Evolutionary conservation across 495 filamentous ascomycete genomes (phyloP), one percentile per base, ranked within the genome.

Genomic region (Aspergillus leporis): DNA sequence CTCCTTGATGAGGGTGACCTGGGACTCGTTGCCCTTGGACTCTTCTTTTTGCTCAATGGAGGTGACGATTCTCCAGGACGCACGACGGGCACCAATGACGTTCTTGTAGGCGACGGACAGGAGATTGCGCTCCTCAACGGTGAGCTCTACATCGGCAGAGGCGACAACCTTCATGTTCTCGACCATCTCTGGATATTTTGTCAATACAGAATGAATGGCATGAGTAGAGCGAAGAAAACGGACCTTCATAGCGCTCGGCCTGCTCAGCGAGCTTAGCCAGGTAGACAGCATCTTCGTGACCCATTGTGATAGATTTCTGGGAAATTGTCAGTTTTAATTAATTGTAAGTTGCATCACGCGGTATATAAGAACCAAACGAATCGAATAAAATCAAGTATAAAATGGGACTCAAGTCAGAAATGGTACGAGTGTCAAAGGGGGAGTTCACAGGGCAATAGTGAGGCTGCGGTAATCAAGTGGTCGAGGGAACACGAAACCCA

Each of bases 1-100:
- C 75, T 97, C 93, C 87, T 97, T 97, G 84, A 98, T 98, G 60
- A 97, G 82, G 64, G 80, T 72, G 64, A 98, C 94, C 80, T 98
- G 94, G 63, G 84, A 80, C 64, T 93, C 87, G 79, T 96, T 97
- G 84, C 95, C 94, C 87, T 98, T 98, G 70, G 93, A 96, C 82
- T 98, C 94, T 82, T 98, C 94, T 88, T 98, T 98, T 83, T 98
- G 94, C 86, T 98, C 94, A 74, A 98, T 98, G 59, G 95, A 98
- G 75, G 94, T 96, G 72, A 98, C 93, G 75, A 98, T 98, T 83
- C 94, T 91, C 94, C 94, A 98, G 60, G 95, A 98, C 59, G 94
- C 94, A 88, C 94, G 93, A 73, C 94, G 88, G 65, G 94, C 93
- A 78, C 94, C 94, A 73, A 98, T 96, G 75, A 98, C 94, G 83